Conservation (phyloP, 768 basidiomycete genomes). For the Podaxis rugospora region DNA sequence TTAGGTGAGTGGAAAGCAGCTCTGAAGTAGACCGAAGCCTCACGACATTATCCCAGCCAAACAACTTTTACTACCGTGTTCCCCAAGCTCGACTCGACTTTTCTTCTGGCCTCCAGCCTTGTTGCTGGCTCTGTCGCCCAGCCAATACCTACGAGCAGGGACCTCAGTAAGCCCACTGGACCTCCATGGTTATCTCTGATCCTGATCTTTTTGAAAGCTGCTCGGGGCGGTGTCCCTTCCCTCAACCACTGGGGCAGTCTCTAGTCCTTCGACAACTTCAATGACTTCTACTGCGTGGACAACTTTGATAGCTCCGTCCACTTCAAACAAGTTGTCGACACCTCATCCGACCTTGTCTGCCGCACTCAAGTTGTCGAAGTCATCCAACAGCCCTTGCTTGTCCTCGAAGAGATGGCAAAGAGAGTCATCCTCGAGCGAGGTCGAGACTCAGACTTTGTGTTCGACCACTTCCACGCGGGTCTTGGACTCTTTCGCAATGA, state of each 20-base stretch:
- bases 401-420: slow-evolving; percentile 34
- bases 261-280: slow-evolving; percentile 26
- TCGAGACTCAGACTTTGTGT: slow-evolving; percentile 31
- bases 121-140: not conserved
- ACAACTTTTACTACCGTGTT: slow-evolving; percentile 2
- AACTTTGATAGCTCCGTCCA: slow-evolving; percentile 28
- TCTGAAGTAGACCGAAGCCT: not conserved
- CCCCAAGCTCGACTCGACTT: not conserved
- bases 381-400: slow-evolving; percentile 33
- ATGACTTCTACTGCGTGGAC: slow-evolving; percentile 30
- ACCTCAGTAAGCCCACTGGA: slow-evolving; percentile 24
- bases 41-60: not conserved
- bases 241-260: slow-evolving; percentile 33
- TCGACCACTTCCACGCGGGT: slow-evolving; percentile 27
- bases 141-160: not conserved
- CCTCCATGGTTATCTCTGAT: slow-evolving; percentile 18
- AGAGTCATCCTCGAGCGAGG: slow-evolving; percentile 28
- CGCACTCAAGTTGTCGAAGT: slow-evolving; percentile 28
- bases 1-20: not conserved
- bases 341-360: slow-evolving; percentile 22
- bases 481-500: slow-evolving; percentile 26
- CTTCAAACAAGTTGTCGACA: slow-evolving; percentile 26
- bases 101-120: not conserved
- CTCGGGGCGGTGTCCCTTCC: slow-evolving; percentile 12
- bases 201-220: not conserved